Evolutionary conservation across 148 eudicot species (phyloP), one percentile per base, ranked within the genome.

Genomic region (Pouteria glomerata): DNA sequence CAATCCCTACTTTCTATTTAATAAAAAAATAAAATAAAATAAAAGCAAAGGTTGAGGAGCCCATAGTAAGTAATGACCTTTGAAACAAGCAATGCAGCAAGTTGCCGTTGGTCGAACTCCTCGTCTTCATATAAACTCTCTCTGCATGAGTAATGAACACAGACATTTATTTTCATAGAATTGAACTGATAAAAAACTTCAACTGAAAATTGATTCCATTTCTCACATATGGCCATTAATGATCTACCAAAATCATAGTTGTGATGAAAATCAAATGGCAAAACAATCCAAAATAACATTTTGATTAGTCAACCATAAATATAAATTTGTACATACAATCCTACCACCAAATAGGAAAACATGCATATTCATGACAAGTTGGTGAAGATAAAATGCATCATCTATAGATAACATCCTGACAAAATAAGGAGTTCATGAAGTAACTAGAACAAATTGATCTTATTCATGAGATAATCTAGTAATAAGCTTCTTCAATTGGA

Each of bases 71-170:
- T 14, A 12, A 24, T 64, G 23, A 92, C 98, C 98, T 91, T 95
- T 56, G 98, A 95, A 69, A 79, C 98, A 78, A 95, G 82, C 72
- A 95, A 78, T 3, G 96, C 98, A 55, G 97, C 97, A 41, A 94
- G 91, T 47, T 79, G 87, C 70, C 97, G 83, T 77, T 94, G 91
- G 42, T 80, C 82, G 52, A 86, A 91, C 61, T 88, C 92, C 77
- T 88, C 98, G 76, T 95, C 98, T 82, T 95, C 98, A 75, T 95
- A 95, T 76, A 95, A 78, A 76, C 97, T 95, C 75, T 95, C 98
- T 57, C 98, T 95, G 98, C 57, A 76, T 57, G 33, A 59, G 41
- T 39, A 71, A 48, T 41, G 8, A 68, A 16, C 53, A 41, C 26
- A 34, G n/a, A 10, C 11, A 53, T 10, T 33, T 35, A 59, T 39